phyloP scores from a whole-genome alignment of 306 rosid genomes.

The Lagenaria siceraria region DNA sequence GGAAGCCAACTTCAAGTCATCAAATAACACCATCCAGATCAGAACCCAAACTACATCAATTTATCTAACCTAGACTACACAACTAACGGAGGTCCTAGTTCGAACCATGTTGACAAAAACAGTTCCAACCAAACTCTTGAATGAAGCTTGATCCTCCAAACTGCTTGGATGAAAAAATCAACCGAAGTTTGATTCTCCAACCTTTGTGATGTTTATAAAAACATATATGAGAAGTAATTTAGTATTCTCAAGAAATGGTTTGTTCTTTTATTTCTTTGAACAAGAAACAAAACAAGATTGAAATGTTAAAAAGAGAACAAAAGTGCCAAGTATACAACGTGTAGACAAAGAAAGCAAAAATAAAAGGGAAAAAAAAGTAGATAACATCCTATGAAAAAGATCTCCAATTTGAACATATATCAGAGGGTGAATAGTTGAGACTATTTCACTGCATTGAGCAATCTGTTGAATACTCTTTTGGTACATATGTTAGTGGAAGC shows the following conservation, averaged over 20 bases:
- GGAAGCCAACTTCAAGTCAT: background rate
- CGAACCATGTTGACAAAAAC: background rate
- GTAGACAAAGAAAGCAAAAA: background rate
- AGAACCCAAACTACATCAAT: background rate
- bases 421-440: background rate
- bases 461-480: background rate
- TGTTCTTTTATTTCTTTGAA: background rate
- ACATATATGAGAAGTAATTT: background rate
- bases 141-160: background rate
- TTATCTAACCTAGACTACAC: background rate
- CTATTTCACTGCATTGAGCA: background rate
- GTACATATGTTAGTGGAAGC: background rate
- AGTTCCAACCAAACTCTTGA: background rate
- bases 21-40: background rate
- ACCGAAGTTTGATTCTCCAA: background rate
- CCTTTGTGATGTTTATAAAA: background rate
- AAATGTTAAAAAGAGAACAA: background rate
- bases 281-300: background rate
- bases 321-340: background rate
- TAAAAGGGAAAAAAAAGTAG: background rate
- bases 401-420: background rate
- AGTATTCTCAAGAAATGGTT: background rate
- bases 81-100: background rate
- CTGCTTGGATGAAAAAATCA: background rate
- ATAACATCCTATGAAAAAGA: background rate